Percentiles rank a stretch among this genome's conserved stretches.
Conservation (phyloP, 805 yeast genomes). For the Wickerhamiella kazuoi region DNA sequence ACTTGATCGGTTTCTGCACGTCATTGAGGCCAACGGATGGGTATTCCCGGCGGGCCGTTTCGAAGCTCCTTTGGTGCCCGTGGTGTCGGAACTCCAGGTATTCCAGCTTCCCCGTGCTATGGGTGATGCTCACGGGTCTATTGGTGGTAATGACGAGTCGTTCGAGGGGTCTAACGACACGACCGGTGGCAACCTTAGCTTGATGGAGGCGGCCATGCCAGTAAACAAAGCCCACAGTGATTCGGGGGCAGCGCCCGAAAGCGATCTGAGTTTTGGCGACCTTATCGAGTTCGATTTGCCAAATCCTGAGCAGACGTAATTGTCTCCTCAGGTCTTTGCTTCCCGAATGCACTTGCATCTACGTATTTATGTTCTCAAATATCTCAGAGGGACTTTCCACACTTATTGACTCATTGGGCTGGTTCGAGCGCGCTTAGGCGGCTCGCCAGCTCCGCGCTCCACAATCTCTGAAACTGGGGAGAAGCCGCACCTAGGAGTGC, state of each 20-base stretch:
- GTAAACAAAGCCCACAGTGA: no score
- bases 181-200: no score
- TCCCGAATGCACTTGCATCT: background rate
- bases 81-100: no score
- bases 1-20: conserved; percentile 40
- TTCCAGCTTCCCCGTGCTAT: no score
- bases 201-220: no score
- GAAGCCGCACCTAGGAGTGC: conserved; percentile 17
- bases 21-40: conserved; percentile 46
- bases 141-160: no score
- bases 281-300: background rate
- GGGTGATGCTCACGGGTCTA: no score
- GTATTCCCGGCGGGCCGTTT: conserved; percentile 27
- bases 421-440: background rate
- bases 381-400: no score
- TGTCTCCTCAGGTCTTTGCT: background rate
- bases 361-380: no score
- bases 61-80: no score
- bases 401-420: no score
- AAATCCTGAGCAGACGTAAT: background rate
- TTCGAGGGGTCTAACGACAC: no score
- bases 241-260: background rate
- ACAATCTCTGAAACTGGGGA: conserved; percentile 11
- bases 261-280: background rate
- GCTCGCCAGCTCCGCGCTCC: conserved; percentile 10